Percentiles rank a stretch among this genome's conserved stretches.
These are phyloP conservation scores for Suillus subalutaceus DNA, from an alignment of 768 basidiomycete species.

Conservation along the genomic window DNA sequence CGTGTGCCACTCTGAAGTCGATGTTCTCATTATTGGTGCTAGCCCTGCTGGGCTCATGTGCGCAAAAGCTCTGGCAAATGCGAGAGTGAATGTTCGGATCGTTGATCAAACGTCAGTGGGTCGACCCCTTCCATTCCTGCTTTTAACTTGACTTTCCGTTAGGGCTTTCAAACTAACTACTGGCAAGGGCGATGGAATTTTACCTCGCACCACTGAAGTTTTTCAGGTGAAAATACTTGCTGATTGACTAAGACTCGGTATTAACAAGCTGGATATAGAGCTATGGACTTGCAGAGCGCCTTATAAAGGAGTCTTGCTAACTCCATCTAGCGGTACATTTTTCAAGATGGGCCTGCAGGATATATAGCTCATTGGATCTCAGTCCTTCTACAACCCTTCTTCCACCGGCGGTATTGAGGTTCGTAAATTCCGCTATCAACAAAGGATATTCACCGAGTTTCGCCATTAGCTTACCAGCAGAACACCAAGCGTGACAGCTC, in stretches of 20 bases:
- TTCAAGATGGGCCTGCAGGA: not conserved
- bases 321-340: conserved; percentile 64
- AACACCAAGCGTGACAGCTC: conserved; percentile 58
- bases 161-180: conserved; percentile 20
- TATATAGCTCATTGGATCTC: not conserved
- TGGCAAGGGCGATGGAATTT: conserved; percentile 33
- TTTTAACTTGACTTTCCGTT: not conserved
- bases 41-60: conserved; percentile 48
- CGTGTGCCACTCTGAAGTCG: conserved; percentile 33
- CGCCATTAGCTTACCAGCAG: conserved; percentile 59
- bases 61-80: conserved; percentile 42
- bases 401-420: conserved; percentile 64
- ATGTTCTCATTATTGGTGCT: conserved; percentile 46
- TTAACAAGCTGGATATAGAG: conserved; percentile 46
- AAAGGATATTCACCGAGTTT: not conserved
- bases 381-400: conserved; percentile 79
- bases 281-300: conserved; percentile 68
- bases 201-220: conserved; percentile 41
- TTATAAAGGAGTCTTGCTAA: conserved; percentile 63
- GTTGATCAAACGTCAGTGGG: conserved; percentile 41
- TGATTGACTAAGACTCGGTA: not conserved
- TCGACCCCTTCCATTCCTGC: conserved; percentile 1
- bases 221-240: conserved; percentile 38
- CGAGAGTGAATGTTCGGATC: conserved; percentile 40
- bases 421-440: conserved; percentile 5